These are phyloP conservation scores for Candida stauntonica DNA, from an alignment of 805 yeast species.

Conservation along the genomic window DNA sequence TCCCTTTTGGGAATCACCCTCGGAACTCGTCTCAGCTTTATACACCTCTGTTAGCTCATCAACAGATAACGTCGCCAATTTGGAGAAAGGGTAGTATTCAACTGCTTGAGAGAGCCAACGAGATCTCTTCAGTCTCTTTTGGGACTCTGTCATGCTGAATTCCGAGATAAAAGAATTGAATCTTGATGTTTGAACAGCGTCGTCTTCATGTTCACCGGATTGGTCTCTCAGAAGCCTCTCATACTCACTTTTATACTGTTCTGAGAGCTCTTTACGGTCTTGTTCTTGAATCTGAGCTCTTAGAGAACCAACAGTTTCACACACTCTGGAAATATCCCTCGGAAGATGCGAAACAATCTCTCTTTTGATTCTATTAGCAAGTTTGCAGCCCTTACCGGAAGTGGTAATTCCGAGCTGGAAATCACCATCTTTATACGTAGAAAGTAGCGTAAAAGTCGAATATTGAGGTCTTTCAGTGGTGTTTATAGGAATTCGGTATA, in stretches of 20 bases:
- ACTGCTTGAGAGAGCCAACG: constrained; percentile 88
- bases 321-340: constrained; percentile 59
- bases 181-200: constrained; percentile 53
- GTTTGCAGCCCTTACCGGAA: constrained; percentile 82
- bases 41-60: constrained; percentile 50
- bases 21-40: neutral
- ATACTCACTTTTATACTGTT: constrained; percentile 23
- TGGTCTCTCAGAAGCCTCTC: constrained; percentile 32
- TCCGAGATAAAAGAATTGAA: constrained; percentile 63
- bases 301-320: constrained; percentile 64
- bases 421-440: constrained; percentile 66
- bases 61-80: constrained; percentile 55
- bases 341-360: constrained; percentile 68
- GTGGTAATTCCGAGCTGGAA: constrained; percentile 84
- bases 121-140: constrained; percentile 53
- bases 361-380: constrained; percentile 76
- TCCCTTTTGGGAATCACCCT: neutral
- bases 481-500: constrained; percentile 75
- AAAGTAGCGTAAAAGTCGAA: constrained; percentile 72
- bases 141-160: constrained; percentile 47
- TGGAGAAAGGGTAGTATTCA: constrained; percentile 78
- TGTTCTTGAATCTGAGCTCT: constrained; percentile 51
- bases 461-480: constrained; percentile 67
- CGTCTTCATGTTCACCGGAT: constrained; percentile 62
- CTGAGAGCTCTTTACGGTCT: constrained; percentile 35